Evolutionary conservation across 2,329 filamentous ascomycete species (phyloP), one percentile per base, ranked within the genome.

Genomic region (Talaromyces sp.): DNA sequence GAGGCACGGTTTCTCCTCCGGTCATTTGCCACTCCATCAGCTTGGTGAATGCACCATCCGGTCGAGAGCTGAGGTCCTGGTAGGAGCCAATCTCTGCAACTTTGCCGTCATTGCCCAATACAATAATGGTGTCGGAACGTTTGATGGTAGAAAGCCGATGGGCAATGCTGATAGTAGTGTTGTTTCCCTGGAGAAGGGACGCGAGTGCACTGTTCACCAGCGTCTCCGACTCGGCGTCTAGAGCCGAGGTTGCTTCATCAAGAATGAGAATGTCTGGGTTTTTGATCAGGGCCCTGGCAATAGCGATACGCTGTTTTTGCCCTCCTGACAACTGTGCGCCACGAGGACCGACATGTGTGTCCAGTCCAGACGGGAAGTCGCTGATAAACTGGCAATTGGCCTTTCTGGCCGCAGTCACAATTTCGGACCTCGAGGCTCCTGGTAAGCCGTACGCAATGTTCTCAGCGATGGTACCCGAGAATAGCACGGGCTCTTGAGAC

Each of bases 1-100:
- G 62, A 58, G 72, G 59, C 27, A 65, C 27, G 11, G 63, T 63
- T 35, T 96, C 91, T 9, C 89, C 89, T 12, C 92, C 93, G 68
- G 84, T 94, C 85, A 97, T 90, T 77, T 99, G 94, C 92, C 92
- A 97, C 76, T 97, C 93, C 94, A 99, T 99, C 57, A 99, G 81
- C 77, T 89, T 94, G 68, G 88, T 93, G 71, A 99, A 99, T 1
- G 92, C 91, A 57, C 93, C 95, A 10, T 88, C 80, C 17, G 84
- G 83, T 62, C 91, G 85, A 5, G 83, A 80, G 57, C 88, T 89
- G 24, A 99, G 83, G 64, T 91, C 84, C 26, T 82, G 78, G 73
- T 96, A 99, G 61, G 88, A 89, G 60, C 94, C 94, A 64, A 90
- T 89, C 74, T 99, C 93, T 2, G 93, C 94, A 3, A 99, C 93